A percentile compares a stretch with the other conserved stretches of the same genome.
Conservation (phyloP, 441 rosid genomes). For the Aquilaria agallochum region DNA sequence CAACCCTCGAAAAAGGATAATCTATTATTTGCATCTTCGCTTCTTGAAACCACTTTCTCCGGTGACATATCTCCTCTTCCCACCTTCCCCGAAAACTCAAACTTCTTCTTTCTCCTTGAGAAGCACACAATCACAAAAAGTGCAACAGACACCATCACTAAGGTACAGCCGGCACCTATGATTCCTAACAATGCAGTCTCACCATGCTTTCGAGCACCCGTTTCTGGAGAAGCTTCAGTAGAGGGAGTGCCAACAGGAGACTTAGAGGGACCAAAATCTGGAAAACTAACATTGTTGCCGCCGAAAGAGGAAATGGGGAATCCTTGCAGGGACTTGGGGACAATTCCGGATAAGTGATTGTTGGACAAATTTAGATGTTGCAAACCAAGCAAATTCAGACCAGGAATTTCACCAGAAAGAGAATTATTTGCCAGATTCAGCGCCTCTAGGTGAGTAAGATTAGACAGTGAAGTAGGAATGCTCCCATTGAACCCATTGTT, state of each 20-base stretch:
- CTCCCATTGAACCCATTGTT: conserved; percentile 67
- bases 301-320: conserved; percentile 56
- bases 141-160: conserved; percentile 45
- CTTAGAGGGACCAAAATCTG: conserved; percentile 22
- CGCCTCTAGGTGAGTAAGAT: conserved; percentile 47
- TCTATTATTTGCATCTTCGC: conserved; percentile 59
- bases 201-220: conserved; percentile 34
- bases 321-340: conserved; percentile 57
- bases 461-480: conserved; percentile 50
- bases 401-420: conserved; percentile 69
- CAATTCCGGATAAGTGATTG: conserved; percentile 52
- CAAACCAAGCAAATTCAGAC: conserved; percentile 47
- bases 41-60: conserved; percentile 61
- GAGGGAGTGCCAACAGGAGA: conserved; percentile 35
- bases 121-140: conserved; percentile 50
- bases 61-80: conserved; percentile 62
- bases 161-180: conserved; percentile 39
- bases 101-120: conserved; percentile 38
- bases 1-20: conserved; percentile 83
- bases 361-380: conserved; percentile 55
- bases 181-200: conserved; percentile 49
- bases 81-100: conserved; percentile 34
- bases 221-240: conserved; percentile 17
- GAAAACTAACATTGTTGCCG: conserved; percentile 45
- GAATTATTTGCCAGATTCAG: conserved; percentile 78